A percentile compares a stretch with the other conserved stretches of the same genome.
Evolutionary conservation across 2,329 filamentous ascomycete species (phyloP).

Genomic region (Trichothecium sympodiale): DNA sequence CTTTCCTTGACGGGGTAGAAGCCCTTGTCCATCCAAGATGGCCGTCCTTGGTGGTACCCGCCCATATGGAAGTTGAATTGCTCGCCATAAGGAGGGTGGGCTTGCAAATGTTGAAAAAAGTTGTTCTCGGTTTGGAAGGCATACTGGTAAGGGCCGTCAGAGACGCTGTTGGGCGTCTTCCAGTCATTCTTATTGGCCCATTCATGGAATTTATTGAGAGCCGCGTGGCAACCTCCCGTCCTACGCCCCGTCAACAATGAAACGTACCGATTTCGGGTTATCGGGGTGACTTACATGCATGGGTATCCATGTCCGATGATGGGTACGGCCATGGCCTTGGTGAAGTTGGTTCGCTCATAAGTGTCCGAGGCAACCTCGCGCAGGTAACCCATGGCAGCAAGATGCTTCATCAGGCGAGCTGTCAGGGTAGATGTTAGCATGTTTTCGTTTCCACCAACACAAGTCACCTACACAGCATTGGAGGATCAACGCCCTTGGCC

Average conservation of each 20-base stretch:
- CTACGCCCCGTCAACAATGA: not conserved
- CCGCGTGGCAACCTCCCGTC: slow-evolving; percentile 8
- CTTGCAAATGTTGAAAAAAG: slow-evolving; percentile 21
- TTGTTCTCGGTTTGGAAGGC: slow-evolving; percentile 22
- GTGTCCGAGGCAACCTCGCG: slow-evolving; percentile 20
- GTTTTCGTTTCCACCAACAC: too few relatives aligned
- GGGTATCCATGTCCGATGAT: slow-evolving; percentile 23
- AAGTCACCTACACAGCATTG: slow-evolving; percentile 16
- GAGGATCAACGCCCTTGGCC: slow-evolving; percentile 13
- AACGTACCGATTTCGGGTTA: not conserved
- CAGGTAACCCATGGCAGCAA: slow-evolving; percentile 27
- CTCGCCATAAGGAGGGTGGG: slow-evolving; percentile 15
- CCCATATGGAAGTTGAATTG: slow-evolving; percentile 26
- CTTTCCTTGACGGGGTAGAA: slow-evolving; percentile 23
- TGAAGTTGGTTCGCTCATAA: slow-evolving; percentile 26
- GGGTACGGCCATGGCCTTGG: slow-evolving; percentile 20
- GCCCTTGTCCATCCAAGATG: slow-evolving; percentile 21
- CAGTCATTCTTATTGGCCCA: slow-evolving; percentile 17
- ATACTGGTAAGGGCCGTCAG: slow-evolving; percentile 9
- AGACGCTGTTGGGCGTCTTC: slow-evolving; percentile 13
- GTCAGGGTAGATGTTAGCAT: too few relatives aligned
- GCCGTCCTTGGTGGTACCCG: slow-evolving; percentile 21
- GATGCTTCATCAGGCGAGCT: slow-evolving; percentile 24
- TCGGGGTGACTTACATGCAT: slow-evolving; percentile 13
- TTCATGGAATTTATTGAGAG: slow-evolving; percentile 16